Conservation (phyloP, 768 basidiomycete species). For the Panus rudis region DNA sequence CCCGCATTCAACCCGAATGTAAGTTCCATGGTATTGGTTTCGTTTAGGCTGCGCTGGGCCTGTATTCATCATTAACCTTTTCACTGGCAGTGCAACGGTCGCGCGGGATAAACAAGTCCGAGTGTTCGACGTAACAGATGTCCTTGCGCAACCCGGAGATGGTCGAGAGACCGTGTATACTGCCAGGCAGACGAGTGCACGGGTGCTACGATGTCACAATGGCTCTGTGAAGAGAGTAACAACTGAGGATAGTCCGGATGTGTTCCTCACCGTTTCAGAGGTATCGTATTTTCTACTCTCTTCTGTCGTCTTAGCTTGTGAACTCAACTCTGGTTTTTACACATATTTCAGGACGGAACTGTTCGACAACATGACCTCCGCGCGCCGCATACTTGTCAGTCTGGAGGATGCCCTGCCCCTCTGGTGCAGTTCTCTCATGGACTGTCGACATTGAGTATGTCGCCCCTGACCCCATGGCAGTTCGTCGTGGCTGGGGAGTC, state of each 20-base stretch:
- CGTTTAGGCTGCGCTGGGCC: background rate
- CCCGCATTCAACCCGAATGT: constrained; percentile 75
- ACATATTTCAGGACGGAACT: constrained; percentile 61
- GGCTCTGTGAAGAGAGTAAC: constrained; percentile 72
- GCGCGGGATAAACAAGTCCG: constrained; percentile 72
- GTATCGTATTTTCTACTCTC: constrained; percentile 30
- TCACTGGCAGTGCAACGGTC: constrained; percentile 50
- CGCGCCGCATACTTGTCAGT: constrained; percentile 55
- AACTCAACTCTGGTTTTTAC: constrained; percentile 10
- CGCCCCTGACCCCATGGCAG: constrained; percentile 74
- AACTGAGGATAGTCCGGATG: constrained; percentile 70
- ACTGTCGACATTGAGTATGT: constrained; percentile 68
- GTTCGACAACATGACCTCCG: constrained; percentile 87
- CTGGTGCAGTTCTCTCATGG: constrained; percentile 59
- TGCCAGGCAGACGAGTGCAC: constrained; percentile 40
- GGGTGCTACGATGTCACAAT: constrained; percentile 61
- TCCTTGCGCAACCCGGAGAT: constrained; percentile 26
- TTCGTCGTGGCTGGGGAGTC: constrained; percentile 82
- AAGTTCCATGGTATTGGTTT: constrained; percentile 22
- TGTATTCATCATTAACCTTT: background rate
- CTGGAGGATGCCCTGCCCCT: constrained; percentile 57
- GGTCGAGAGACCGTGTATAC: constrained; percentile 39
- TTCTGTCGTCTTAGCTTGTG: constrained; percentile 10
- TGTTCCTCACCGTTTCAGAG: constrained; percentile 77
- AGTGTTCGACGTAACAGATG: constrained; percentile 58